Percentiles rank a stretch among this genome's conserved stretches.
Conservation (phyloP, 352 stramenopile species). For the Phytophthora pseudosyringae region DNA sequence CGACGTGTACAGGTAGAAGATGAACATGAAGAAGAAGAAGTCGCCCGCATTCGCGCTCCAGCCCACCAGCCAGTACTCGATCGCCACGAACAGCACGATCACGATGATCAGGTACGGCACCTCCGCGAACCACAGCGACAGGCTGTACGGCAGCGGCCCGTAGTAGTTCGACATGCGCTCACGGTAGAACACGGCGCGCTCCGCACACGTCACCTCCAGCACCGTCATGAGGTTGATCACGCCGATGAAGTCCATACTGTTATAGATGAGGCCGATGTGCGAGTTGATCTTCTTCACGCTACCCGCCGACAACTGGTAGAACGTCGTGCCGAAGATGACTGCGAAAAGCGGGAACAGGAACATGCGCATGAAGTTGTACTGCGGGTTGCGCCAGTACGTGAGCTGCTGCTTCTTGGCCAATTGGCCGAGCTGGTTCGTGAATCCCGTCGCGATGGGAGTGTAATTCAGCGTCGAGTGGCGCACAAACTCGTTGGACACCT, state of each 20-base stretch:
- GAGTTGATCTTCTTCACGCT: conserved; percentile 60
- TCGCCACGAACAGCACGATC: conserved; percentile 49
- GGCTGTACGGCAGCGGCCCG: conserved; percentile 64
- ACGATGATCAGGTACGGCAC: conserved; percentile 68
- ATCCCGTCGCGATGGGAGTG: too few relatives aligned
- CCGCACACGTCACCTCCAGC: conserved; percentile 49
- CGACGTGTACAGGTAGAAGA: conserved; percentile 76
- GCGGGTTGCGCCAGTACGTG: too few relatives aligned
- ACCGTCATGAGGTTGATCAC: conserved; percentile 68
- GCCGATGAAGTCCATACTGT: conserved; percentile 73
- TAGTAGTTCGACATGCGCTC: conserved; percentile 82
- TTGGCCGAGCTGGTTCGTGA: too few relatives aligned
- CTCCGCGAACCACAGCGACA: conserved; percentile 71
- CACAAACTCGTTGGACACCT: too few relatives aligned
- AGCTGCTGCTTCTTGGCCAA: too few relatives aligned
- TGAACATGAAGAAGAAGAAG: conserved; percentile 51
- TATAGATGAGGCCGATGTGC: conserved; percentile 76
- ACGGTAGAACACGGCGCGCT: conserved; percentile 64
- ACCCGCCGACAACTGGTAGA: conserved; percentile 52
- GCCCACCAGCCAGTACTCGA: conserved; percentile 75
- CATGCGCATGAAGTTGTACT: conserved; percentile 88
- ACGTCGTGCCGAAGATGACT: conserved; percentile 71
- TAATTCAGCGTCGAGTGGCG: too few relatives aligned
- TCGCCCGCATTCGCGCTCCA: conserved; percentile 39
- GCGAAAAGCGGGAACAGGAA: conserved; percentile 63